Base-by-base conservation (phyloP, 352 stramenopile species). In the Phytophthora multivora region DNA sequence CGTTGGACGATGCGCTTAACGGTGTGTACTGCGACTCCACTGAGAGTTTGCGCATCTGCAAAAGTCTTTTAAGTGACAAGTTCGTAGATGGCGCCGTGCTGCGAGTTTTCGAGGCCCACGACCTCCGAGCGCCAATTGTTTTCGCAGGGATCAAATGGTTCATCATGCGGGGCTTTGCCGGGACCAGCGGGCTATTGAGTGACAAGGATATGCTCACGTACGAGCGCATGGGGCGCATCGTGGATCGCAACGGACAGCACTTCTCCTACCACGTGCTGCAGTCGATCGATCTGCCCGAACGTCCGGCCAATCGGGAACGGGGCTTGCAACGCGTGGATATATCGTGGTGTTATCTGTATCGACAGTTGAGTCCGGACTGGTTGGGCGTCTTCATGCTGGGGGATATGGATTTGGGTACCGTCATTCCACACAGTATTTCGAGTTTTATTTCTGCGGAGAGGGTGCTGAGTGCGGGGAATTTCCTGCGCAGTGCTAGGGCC, bases 91-190 rank as follows among this genome's bases (percentile, higher is more conserved):
- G 76, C 45, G 65, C 72, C 38, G 69, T 88, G 47, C 60, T 88
- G 31, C 69, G 79, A 33, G 74, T 88, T 13, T 81, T 85, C 41
- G 77, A 86, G 51, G 69, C 67, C 4, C 64, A 69, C 50, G 49
- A 68, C 45, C 46, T 85, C 43, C 66, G 69, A 10, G 71, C 73
- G 51, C 65, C 79, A 9, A 73, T 88, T 51, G 71, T 86, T 30
- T 88, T 88, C 43, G 69, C 76, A 5, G 79, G 76, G 19, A 73
- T 88, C 63, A 88, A 88, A 66, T 86, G 79, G 79, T 83, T 79
- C 26, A 66, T 73, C 15, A 61, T 83, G 56, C 72, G 80, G 31
- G 66, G 63, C 35, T 60, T 73, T 21, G 63, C 67, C 13, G 65
- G 66, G 8, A 30, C 66, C 13, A 67, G 66, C 10, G 59, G 75